phyloP scores from a whole-genome alignment of 2,329 filamentous ascomycete genomes.

The Fonsecaea monophora region DNA sequence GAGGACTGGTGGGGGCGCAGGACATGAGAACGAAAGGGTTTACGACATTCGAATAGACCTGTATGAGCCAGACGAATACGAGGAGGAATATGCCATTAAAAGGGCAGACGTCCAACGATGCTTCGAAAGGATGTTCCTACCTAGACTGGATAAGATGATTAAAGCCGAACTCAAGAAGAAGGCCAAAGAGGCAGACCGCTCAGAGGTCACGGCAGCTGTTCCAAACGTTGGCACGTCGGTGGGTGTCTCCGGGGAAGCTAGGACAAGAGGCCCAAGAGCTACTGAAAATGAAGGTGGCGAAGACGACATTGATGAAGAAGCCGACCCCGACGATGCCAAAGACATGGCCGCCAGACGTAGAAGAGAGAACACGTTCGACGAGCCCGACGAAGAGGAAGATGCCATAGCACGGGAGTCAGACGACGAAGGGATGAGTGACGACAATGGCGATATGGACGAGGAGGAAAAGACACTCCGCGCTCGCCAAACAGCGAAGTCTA shows the following conservation, averaged over 20 bases:
- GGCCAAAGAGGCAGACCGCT: conserved; percentile 62
- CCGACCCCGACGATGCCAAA: conserved; percentile 75
- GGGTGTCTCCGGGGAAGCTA: conserved; percentile 61
- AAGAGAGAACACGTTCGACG: conserved; percentile 79
- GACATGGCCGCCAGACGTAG: conserved; percentile 64
- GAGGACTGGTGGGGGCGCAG: conserved; percentile 73
- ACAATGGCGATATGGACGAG: conserved; percentile 13
- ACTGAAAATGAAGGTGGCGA: conserved; percentile 55
- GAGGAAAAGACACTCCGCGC: conserved; percentile 18
- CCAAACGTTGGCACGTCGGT: conserved; percentile 75
- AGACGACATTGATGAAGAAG: conserved; percentile 73
- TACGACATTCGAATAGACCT: conserved; percentile 84
- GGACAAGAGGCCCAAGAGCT: conserved; percentile 53
- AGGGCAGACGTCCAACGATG: conserved; percentile 77
- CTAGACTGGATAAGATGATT: conserved; percentile 72
- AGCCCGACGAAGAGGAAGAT: conserved; percentile 91
- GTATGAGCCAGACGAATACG: conserved; percentile 85
- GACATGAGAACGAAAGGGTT: conserved; percentile 75
- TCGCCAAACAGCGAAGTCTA: conserved; percentile 13
- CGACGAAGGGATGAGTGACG: conserved; percentile 44
- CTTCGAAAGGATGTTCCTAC: conserved; percentile 81
- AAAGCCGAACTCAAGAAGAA: conserved; percentile 82
- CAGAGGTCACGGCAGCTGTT: conserved; percentile 69
- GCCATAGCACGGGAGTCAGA: conserved; percentile 62
- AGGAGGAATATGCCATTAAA: conserved; percentile 80